Conservation (phyloP, 768 basidiomycete genomes). For the Auricularia heimuer region DNA sequence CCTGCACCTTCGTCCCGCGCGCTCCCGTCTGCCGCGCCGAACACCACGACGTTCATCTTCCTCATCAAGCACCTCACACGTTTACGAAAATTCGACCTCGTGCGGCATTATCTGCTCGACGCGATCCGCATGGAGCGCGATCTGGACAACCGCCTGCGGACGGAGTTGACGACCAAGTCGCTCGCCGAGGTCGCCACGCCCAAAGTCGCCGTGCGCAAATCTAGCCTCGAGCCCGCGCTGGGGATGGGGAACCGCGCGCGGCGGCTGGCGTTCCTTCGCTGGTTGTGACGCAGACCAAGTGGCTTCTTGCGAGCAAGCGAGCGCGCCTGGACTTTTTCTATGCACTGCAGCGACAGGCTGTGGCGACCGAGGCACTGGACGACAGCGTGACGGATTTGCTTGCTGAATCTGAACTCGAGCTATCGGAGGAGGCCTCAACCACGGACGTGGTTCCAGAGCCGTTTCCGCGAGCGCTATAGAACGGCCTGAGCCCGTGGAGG, state of each 20-base stretch:
- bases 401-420: no score
- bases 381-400: neutral
- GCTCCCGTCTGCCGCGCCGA: conserved; percentile 54
- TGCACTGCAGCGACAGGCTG: neutral
- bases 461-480: no score
- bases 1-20: conserved; percentile 27
- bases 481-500: neutral
- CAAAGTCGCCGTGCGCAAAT: conserved; percentile 43
- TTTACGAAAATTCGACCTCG: conserved; percentile 7
- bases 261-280: conserved; percentile 49
- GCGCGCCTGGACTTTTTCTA: neutral
- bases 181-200: conserved; percentile 36
- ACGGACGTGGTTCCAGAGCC: no score
- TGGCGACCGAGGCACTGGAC: neutral
- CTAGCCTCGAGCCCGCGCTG: conserved; percentile 46
- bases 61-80: conserved; percentile 38
- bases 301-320: neutral
- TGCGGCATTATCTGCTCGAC: conserved; percentile 33
- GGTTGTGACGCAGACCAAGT: conserved; percentile 40
- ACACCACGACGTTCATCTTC: conserved; percentile 35
- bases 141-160: conserved; percentile 30
- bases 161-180: conserved; percentile 19
- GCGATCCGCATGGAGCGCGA: conserved; percentile 52
- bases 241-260: conserved; percentile 51
- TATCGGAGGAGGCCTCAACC: no score